Base-by-base conservation (phyloP, 2,329 filamentous ascomycete genomes). In the Capronia epimyces region DNA sequence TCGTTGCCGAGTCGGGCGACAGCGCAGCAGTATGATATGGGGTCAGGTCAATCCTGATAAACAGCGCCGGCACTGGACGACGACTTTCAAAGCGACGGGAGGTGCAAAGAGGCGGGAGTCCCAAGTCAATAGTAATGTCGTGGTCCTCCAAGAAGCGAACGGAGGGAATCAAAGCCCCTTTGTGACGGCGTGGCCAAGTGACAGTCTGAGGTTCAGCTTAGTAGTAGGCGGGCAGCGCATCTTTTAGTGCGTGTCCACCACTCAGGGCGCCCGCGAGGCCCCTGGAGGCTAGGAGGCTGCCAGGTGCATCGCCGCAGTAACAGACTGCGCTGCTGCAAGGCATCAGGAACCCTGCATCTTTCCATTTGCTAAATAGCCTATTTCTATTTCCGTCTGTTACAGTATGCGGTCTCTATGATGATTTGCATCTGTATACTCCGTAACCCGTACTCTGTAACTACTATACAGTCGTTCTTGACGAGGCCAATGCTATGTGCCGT, bases 231-330 rank as follows among this genome's bases (percentile, higher is more conserved):
- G n/a, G n/a, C n/a, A n/a, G n/a, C n/a, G n/a, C n/a, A n/a, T n/a
- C n/a, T 16, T n/a, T n/a, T 34, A 34, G 8, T 34, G n/a, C 24
- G 5, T 5, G 10, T 10, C 31, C 9, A 5, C 31, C 31, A 34
- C 9, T 34, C 34, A 37, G 34, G 34, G n/a, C 7, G 18, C 15
- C 15, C 34, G 15, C 4, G 5, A 5, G 16, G 18, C 13, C 34
- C 16, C 34, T 37, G 18, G 21, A 42, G 20, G 3, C 20, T 13
- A 7, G 18, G 21, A 42, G 20, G 3, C 20, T 13, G 13, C 39
- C 20, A 34, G n/a, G 10, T 31, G 31, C 49, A 51, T 51, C 43
- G 49, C 43, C 49, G 37, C 49, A 47, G 46, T 46, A 51, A 42
- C 49, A 29, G 27, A 36, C 31, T 18, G 21, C 31, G 12, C 16